These are phyloP conservation scores for Floccularia luteovirens DNA, from an alignment of 768 basidiomycete genomes.

Conservation along the genomic window DNA sequence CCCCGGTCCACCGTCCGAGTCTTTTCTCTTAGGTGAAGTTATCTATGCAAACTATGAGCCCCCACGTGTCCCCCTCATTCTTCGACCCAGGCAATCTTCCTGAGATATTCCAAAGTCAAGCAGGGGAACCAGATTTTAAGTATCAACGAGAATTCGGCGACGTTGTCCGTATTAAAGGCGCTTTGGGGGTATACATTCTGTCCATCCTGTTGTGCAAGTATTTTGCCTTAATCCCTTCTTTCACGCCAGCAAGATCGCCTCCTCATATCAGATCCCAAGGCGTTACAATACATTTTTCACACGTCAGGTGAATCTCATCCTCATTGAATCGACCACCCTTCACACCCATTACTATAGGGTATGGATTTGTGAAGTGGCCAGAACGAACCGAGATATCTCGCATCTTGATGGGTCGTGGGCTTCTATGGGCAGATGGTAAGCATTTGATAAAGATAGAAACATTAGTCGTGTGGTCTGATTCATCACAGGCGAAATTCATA, in stretches of 20 bases:
- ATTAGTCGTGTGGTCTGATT: background rate
- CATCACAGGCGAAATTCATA: constrained; percentile 28
- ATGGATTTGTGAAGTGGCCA: constrained; percentile 32
- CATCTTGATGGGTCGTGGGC: constrained; percentile 23
- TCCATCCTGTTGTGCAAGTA: background rate
- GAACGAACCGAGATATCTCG: constrained; percentile 28
- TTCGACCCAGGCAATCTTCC: constrained; percentile 33
- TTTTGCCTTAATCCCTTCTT: constrained; percentile 1
- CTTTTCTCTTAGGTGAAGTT: constrained; percentile 35
- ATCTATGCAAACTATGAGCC: background rate
- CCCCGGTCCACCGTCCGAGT: constrained; percentile 40
- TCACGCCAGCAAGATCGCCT: constrained; percentile 40
- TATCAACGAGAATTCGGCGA: constrained; percentile 43
- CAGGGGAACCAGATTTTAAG: constrained; percentile 40
- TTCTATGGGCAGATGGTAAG: constrained; percentile 29
- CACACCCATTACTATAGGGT: constrained; percentile 34
- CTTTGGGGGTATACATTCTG: constrained; percentile 33
- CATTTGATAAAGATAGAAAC: background rate
- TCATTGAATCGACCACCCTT: no score
- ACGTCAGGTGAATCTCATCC: constrained; percentile 30
- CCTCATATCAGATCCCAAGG: constrained; percentile 48
- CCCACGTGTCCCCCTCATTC: background rate
- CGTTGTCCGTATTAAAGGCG: constrained; percentile 41
- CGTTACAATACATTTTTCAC: constrained; percentile 50
- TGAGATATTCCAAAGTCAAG: constrained; percentile 43